A percentile compares a stretch with the other conserved stretches of the same genome.
phyloP scores from a whole-genome alignment of 306 rosid genomes.

The Dalbergia cochinchinensis region DNA sequence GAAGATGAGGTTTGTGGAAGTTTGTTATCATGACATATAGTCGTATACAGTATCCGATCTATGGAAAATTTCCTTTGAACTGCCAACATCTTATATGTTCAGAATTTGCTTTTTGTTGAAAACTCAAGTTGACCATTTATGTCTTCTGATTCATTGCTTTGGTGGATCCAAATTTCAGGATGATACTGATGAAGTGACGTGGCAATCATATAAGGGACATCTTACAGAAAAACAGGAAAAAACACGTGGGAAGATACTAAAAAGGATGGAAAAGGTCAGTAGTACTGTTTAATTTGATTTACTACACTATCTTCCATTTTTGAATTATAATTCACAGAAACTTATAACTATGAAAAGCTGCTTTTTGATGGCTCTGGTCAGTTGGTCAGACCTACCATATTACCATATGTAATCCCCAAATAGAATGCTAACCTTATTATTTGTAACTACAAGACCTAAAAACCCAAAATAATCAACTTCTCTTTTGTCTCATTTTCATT shows the following conservation, averaged over 20 bases:
- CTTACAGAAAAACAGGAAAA: constrained; percentile 93
- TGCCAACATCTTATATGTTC: constrained; percentile 13
- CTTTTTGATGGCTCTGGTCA: not conserved
- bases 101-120: constrained; percentile 31
- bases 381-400: not conserved
- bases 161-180: constrained; percentile 66
- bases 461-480: not conserved
- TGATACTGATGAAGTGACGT: constrained; percentile 85
- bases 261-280: constrained; percentile 90
- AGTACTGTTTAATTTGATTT: constrained; percentile 37
- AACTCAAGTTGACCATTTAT: constrained; percentile 36
- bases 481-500: not conserved
- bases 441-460: not conserved
- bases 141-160: constrained; percentile 41
- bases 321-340: constrained; percentile 20
- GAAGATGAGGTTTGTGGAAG: constrained; percentile 79
- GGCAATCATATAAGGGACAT: constrained; percentile 96
- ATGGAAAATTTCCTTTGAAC: constrained; percentile 25
- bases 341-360: constrained; percentile 1
- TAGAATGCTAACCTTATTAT: constrained; percentile 10
- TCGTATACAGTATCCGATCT: constrained; percentile 16
- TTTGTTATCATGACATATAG: constrained; percentile 17
- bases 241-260: constrained; percentile 84
- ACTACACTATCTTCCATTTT: constrained; percentile 1
- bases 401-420: constrained; percentile 5